Base-by-base conservation (phyloP, 371 early-diverging fungal genomes). In the Mortierella sp. region DNA sequence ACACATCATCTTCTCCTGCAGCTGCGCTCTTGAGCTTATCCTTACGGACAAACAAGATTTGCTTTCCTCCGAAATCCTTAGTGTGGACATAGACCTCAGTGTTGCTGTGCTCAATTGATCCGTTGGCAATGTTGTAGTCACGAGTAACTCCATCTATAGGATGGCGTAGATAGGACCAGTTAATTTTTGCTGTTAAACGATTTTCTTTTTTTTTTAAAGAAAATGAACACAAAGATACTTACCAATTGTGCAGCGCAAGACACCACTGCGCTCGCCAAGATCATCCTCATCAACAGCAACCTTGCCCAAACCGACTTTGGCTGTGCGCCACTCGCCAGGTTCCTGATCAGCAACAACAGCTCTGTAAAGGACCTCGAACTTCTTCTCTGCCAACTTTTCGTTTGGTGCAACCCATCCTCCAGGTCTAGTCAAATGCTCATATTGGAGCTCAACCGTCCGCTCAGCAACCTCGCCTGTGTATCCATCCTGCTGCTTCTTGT, bases 101-200 rank as follows among this genome's bases (percentile, higher is more conserved):
- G 30, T 77, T 75, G 66, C 79, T 84, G 59, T 85, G 78, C 58
- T 90, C 84, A 3, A 88, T 83, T 47, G 87, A 87, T 30, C 83
- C 83, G 51, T 88, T 86, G 64, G 90, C 90, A 67, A 91, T 75
- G 70, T 88, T 87, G 75, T 89, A 90, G 55, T 84, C 81, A 43
- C 87, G 86, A 39, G 90, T 90, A 16, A 81, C 77, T 14, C 88
- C 90, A 55, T 88, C 90, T 88, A 78, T 5, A 12, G 39, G 51
- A 62, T 16, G 1, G 49, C 9, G 16, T 30, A 28, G 30, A 32
- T 18, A 20, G 14, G 10, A 16, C 35, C 6, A 8, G 35, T 35
- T 35, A 35, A 35, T 35, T 5, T 35, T 35, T 35, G 6, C 35
- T 35, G 12, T 55, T 26, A 67, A 28, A 59, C 5, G 4, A n/a